Evolutionary conservation across 306 rosid genomes (phyloP).

Genomic region (Cercis canadensis): DNA sequence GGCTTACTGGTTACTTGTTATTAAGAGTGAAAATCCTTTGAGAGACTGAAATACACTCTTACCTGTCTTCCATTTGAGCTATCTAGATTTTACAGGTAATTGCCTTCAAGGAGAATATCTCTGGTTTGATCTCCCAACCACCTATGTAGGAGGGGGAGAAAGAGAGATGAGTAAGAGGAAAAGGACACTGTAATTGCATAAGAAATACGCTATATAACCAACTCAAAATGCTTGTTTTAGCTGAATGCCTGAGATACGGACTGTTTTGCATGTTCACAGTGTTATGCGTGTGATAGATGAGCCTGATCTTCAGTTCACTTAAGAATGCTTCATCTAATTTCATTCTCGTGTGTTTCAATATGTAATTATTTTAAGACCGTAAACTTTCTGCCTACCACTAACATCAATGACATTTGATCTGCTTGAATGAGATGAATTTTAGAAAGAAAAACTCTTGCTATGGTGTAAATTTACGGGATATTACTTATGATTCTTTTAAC

Average conservation of each 20-base stretch:
- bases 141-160: neutral
- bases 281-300: conserved; percentile 1
- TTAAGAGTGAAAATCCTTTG: too few relatives aligned
- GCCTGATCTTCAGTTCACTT: conserved; percentile 26
- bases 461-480: conserved; percentile 25
- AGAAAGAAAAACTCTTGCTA: neutral
- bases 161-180: neutral
- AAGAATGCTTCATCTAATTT: too few relatives aligned
- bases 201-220: neutral
- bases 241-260: neutral
- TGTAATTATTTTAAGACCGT: conserved; percentile 1
- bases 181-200: neutral
- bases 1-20: too few relatives aligned
- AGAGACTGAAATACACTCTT: neutral
- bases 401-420: neutral
- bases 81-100: too few relatives aligned
- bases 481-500: conserved; percentile 18
- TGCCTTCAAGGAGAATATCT: too few relatives aligned
- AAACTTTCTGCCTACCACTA: neutral
- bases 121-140: too few relatives aligned
- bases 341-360: conserved; percentile 20
- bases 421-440: neutral
- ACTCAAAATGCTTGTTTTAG: neutral
- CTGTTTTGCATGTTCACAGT: conserved; percentile 1
- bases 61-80: neutral